phyloP scores from a whole-genome alignment of 768 basidiomycete species.

The Lactarius evosmus region DNA sequence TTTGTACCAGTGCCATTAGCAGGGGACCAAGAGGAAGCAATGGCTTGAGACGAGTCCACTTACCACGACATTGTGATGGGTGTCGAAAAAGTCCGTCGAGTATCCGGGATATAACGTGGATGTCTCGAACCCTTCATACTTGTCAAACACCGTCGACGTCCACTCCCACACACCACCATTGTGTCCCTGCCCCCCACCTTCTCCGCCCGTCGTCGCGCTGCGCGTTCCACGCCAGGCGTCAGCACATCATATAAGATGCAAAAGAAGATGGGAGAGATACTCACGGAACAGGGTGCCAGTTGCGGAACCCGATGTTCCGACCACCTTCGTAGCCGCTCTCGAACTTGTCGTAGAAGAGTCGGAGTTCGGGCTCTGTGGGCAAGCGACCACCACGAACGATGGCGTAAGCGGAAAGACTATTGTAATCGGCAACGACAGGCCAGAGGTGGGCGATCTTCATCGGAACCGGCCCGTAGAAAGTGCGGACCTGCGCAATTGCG shows the following conservation, averaged over 20 bases:
- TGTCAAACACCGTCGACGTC: conserved; percentile 79
- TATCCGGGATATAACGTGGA: conserved; percentile 88
- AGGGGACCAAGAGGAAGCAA: background rate
- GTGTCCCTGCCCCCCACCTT: conserved; percentile 55
- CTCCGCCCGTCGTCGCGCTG: conserved; percentile 67
- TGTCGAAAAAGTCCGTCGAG: conserved; percentile 90
- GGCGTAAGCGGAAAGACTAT: conserved; percentile 77
- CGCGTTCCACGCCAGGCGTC: conserved; percentile 8
- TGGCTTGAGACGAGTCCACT: conserved; percentile 35
- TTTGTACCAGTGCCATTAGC: conserved; percentile 35
- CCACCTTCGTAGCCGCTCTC: conserved; percentile 72
- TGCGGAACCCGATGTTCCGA: conserved; percentile 81
- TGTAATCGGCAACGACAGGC: conserved; percentile 80
- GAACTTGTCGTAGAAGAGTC: conserved; percentile 73
- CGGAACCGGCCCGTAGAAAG: conserved; percentile 79
- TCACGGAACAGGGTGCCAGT: conserved; percentile 93
- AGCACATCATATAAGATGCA: background rate
- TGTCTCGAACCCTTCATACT: conserved; percentile 68
- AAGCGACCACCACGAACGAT: conserved; percentile 87
- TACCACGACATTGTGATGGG: conserved; percentile 81
- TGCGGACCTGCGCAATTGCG: conserved; percentile 55
- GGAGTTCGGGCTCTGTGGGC: conserved; percentile 86
- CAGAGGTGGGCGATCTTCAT: conserved; percentile 77
- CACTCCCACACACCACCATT: conserved; percentile 99
- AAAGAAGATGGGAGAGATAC: conserved; percentile 34